Conservation (phyloP, 768 basidiomycete species). For the Polyporus arcularius region DNA sequence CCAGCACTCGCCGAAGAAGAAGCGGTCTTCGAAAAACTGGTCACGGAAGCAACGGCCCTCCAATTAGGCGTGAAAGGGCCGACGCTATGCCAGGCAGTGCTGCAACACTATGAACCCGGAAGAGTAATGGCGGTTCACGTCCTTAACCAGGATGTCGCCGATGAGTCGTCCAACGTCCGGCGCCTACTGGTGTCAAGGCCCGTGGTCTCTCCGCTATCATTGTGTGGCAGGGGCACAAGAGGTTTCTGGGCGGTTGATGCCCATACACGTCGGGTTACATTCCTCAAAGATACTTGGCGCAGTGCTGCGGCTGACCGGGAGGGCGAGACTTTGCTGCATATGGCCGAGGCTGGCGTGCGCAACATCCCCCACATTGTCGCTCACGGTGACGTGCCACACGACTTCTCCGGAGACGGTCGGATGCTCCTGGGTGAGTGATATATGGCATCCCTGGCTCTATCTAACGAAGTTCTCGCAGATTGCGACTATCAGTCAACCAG, state of each 20-base stretch:
- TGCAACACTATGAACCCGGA: slow-evolving; percentile 3
- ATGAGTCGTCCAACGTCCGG: neutral
- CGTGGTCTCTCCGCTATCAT: neutral
- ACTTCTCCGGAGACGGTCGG: neutral
- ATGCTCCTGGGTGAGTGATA: neutral
- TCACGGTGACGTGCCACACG: slow-evolving; percentile 6
- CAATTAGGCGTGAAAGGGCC: neutral
- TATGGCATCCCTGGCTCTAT: neutral
- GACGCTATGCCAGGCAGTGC: neutral
- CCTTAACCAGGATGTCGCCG: neutral
- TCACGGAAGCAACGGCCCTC: neutral
- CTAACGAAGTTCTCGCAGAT: neutral
- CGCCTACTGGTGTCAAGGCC: slow-evolving; percentile 8
- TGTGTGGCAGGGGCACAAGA: slow-evolving; percentile 5
- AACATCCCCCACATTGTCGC: slow-evolving; percentile 1
- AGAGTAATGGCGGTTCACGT: neutral
- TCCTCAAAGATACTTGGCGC: slow-evolving; percentile 19
- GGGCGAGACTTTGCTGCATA: neutral
- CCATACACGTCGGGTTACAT: neutral
- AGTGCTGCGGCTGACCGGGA: neutral
- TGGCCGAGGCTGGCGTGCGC: slow-evolving; percentile 2
- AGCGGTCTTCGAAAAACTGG: neutral
- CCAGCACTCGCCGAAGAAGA: neutral
- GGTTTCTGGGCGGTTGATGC: slow-evolving; percentile 13
- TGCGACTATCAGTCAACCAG: neutral